These are phyloP conservation scores for Wickerhamiella parazyma DNA, from an alignment of 805 yeast genomes.

Conservation along the genomic window DNA sequence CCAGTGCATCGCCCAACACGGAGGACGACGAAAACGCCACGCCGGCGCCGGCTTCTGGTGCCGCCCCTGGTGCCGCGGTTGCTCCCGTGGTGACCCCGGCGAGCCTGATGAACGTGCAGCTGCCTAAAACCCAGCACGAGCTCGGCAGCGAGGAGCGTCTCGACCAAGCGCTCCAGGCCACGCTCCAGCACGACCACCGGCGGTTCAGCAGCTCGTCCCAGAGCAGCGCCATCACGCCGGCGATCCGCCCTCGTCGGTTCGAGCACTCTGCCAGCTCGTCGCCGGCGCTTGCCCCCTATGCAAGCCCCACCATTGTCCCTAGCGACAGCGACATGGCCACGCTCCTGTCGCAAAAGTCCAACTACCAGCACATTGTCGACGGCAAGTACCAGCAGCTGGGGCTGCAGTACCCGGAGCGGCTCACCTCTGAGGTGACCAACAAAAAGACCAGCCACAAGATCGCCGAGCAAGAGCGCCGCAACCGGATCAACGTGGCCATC, in stretches of 20 bases:
- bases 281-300: slow-evolving; percentile 2
- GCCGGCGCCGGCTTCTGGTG: neutral
- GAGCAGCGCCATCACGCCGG: slow-evolving; percentile 2
- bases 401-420: slow-evolving; percentile 30
- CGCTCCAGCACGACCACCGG: slow-evolving; percentile 4
- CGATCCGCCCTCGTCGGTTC: slow-evolving; percentile 4
- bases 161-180: slow-evolving; percentile 4
- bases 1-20: slow-evolving; percentile 1
- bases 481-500: slow-evolving; percentile 79
- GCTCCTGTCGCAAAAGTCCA: slow-evolving; percentile 28
- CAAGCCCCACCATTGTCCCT: slow-evolving; percentile 5
- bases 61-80: neutral
- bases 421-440: slow-evolving; percentile 27
- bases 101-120: slow-evolving; percentile 4
- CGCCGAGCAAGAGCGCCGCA: slow-evolving; percentile 93
- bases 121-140: neutral
- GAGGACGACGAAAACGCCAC: slow-evolving; percentile 2
- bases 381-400: slow-evolving; percentile 32
- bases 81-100: slow-evolving; percentile 8
- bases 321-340: slow-evolving; percentile 3
- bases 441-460: slow-evolving; percentile 71
- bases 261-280: neutral
- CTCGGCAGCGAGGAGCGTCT: slow-evolving; percentile 3
- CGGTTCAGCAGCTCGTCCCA: slow-evolving; percentile 1
- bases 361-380: slow-evolving; percentile 32